Evolutionary conservation across 768 basidiomycete genomes (phyloP).

Genomic region (Boletus tomentosulus): DNA sequence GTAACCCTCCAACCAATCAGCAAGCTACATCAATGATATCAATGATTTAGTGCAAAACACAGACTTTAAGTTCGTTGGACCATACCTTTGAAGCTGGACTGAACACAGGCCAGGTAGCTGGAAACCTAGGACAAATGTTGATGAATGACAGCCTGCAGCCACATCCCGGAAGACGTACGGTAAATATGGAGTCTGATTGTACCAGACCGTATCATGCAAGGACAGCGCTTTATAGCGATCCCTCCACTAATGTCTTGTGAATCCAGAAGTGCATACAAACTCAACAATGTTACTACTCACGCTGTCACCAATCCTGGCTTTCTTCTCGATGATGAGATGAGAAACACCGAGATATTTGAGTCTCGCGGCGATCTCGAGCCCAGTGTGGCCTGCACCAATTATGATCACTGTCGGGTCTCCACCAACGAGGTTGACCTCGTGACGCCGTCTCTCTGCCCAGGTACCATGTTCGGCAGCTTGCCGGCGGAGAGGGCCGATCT

Average conservation of each 20-base stretch:
- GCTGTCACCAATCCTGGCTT: constrained; percentile 47
- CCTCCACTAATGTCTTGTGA: constrained; percentile 39
- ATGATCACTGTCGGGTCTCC: constrained; percentile 55
- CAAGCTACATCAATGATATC: constrained; percentile 37
- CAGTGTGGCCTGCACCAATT: constrained; percentile 64
- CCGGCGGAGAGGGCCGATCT: constrained; percentile 41
- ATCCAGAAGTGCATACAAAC: background rate
- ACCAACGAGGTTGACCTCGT: constrained; percentile 44
- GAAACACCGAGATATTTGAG: constrained; percentile 55
- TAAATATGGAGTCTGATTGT: constrained; percentile 53
- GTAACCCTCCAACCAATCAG: constrained; percentile 63
- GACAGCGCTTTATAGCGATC: constrained; percentile 55
- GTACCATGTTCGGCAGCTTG: constrained; percentile 44
- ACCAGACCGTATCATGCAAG: constrained; percentile 54
- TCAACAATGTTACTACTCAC: constrained; percentile 7
- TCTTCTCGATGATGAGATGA: constrained; percentile 55
- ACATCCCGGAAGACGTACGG: constrained; percentile 35
- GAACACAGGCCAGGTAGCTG: constrained; percentile 50
- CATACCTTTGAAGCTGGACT: constrained; percentile 47
- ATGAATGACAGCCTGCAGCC: background rate
- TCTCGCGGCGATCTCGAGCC: constrained; percentile 62
- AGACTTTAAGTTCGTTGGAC: no score
- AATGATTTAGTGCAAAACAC: background rate
- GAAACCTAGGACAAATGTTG: constrained; percentile 39
- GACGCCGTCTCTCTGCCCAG: constrained; percentile 47